These are phyloP conservation scores for Colletotrichum cereale DNA, from an alignment of 2,329 filamentous ascomycete species.

Conservation along the genomic window DNA sequence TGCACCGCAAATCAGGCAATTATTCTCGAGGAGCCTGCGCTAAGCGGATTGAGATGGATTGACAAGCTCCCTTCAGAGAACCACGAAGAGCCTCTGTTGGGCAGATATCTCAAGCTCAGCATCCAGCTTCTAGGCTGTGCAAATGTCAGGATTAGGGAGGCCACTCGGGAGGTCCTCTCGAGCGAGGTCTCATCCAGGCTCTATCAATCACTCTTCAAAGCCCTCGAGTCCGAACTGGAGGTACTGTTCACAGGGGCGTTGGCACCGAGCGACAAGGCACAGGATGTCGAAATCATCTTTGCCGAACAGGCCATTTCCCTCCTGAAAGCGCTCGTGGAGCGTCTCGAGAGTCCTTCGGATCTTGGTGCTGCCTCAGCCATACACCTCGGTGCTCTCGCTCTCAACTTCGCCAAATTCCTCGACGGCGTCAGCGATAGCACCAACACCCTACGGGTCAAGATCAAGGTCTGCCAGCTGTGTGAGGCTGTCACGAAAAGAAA, in stretches of 20 bases:
- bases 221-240: slow-evolving; percentile 74
- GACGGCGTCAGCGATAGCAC: slow-evolving; percentile 68
- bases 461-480: slow-evolving; percentile 76
- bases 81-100: slow-evolving; percentile 71
- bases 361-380: slow-evolving; percentile 72
- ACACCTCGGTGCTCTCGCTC: slow-evolving; percentile 72
- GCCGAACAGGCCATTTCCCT: slow-evolving; percentile 76
- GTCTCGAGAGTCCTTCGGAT: slow-evolving; percentile 73
- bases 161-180: slow-evolving; percentile 74
- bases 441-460: slow-evolving; percentile 72
- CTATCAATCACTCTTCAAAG: slow-evolving; percentile 73
- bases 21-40: slow-evolving; percentile 68
- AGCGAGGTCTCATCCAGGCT: slow-evolving; percentile 73
- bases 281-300: slow-evolving; percentile 73
- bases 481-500: slow-evolving; percentile 75
- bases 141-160: slow-evolving; percentile 74
- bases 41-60: slow-evolving; percentile 73
- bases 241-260: slow-evolving; percentile 70
- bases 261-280: slow-evolving; percentile 63
- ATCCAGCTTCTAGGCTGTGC: slow-evolving; percentile 74
- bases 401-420: slow-evolving; percentile 77
- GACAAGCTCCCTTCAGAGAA: slow-evolving; percentile 70
- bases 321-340: slow-evolving; percentile 72
- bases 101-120: slow-evolving; percentile 71
- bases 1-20: slow-evolving; percentile 72